Percentiles rank a stretch among this genome's conserved stretches.
These are phyloP conservation scores for Heritiera fomes DNA, from an alignment of 345 rosid genomes.

Conservation along the genomic window DNA sequence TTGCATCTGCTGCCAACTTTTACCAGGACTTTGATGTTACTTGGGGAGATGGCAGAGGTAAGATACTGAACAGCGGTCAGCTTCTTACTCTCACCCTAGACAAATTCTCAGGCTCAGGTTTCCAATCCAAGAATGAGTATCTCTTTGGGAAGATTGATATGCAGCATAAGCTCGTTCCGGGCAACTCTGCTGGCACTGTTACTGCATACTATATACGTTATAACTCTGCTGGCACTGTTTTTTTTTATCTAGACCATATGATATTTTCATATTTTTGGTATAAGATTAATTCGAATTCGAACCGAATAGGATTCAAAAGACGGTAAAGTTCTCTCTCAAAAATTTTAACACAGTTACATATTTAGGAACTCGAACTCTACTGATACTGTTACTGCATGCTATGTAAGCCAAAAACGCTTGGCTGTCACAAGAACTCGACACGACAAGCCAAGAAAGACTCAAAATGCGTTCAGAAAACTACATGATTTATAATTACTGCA, in stretches of 20 bases:
- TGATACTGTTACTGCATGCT: too few species aligned
- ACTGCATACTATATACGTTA: slow-evolving; percentile 51
- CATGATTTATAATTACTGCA: slow-evolving; percentile 10
- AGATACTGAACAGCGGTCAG: slow-evolving; percentile 44
- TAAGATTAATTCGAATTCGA: too few species aligned
- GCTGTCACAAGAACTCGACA: slow-evolving; percentile 7
- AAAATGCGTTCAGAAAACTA: slow-evolving; percentile 21
- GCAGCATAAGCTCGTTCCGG: slow-evolving; percentile 56
- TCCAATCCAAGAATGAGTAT: slow-evolving; percentile 53
- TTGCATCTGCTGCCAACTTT: slow-evolving; percentile 21
- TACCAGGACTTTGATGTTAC: slow-evolving; percentile 28
- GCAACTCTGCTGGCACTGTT: slow-evolving; percentile 67
- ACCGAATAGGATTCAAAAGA: too few species aligned
- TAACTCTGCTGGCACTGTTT: too few species aligned
- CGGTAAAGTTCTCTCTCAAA: too few species aligned
- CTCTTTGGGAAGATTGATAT: slow-evolving; percentile 50
- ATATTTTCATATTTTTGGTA: too few species aligned
- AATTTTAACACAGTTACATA: too few species aligned
- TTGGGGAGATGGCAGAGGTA: slow-evolving; percentile 48
- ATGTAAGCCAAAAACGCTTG: background rate
- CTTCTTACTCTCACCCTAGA: slow-evolving; percentile 50
- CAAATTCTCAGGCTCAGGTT: slow-evolving; percentile 54
- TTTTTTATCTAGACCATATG: too few species aligned
- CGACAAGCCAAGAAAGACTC: slow-evolving; percentile 3
- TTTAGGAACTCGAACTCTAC: slow-evolving; percentile 29